These are phyloP conservation scores for Blastobotrys serpentis DNA, from an alignment of 1,139 yeast species.

Conservation along the genomic window DNA sequence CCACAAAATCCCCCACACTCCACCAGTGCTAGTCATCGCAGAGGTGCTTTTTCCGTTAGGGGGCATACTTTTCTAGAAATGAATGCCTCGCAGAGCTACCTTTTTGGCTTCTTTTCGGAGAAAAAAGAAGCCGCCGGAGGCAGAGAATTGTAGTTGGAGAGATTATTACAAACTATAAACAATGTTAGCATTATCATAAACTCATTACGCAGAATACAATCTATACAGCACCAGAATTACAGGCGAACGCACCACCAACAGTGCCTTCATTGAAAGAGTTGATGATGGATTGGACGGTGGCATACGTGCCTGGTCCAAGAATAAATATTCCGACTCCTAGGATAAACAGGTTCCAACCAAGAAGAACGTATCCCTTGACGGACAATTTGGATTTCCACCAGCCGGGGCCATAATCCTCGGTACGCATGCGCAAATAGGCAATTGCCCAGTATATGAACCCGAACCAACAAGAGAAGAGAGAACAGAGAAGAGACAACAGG, in stretches of 20 bases:
- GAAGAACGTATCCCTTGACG: conserved; percentile 36
- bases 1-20: too few species aligned
- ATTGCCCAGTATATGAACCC: conserved; percentile 68
- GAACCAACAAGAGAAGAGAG: conserved; percentile 64
- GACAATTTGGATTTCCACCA: conserved; percentile 33
- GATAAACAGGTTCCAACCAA: conserved; percentile 41
- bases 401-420: conserved; percentile 31
- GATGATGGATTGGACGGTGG: conserved; percentile 54
- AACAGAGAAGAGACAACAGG: conserved; percentile 58
- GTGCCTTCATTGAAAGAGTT: conserved; percentile 47
- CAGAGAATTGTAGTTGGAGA: too few species aligned
- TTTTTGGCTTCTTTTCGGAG: too few species aligned
- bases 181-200: neutral
- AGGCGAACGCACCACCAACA: conserved; percentile 53
- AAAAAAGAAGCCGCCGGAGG: too few species aligned
- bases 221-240: too few species aligned
- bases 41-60: too few species aligned
- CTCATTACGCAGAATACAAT: neutral
- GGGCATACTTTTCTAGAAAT: neutral
- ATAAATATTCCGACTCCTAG: conserved; percentile 52
- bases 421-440: conserved; percentile 47
- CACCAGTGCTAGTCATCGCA: too few species aligned
- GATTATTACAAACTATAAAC: too few species aligned
- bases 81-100: too few species aligned
- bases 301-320: conserved; percentile 59